These are phyloP conservation scores for Lentinula boryana DNA, from an alignment of 768 basidiomycete species.

Conservation along the genomic window DNA sequence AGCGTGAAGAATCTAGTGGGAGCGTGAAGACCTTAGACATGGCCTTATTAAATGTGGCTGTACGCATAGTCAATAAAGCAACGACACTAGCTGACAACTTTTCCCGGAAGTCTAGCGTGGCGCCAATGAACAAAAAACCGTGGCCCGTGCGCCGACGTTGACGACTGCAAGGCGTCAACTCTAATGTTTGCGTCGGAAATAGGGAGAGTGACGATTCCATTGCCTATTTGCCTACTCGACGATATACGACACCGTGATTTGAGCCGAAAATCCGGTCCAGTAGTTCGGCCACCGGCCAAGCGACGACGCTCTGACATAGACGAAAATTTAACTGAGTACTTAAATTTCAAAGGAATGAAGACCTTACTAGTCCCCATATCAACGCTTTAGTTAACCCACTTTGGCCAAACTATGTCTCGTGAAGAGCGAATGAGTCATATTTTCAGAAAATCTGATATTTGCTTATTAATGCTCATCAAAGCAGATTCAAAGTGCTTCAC, in stretches of 20 bases:
- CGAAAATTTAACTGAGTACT: too few species aligned
- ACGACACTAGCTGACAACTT: slow-evolving; percentile 27
- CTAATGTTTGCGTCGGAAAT: slow-evolving; percentile 67
- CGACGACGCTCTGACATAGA: slow-evolving; percentile 53
- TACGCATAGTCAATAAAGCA: not conserved
- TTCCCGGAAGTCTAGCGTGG: slow-evolving; percentile 83
- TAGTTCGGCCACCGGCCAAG: slow-evolving; percentile 84
- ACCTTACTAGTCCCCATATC: slow-evolving; percentile 62
- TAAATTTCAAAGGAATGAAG: too few species aligned
- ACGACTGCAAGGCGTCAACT: too few species aligned
- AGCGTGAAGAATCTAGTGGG: slow-evolving; percentile 87
- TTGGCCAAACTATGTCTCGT: slow-evolving; percentile 85
- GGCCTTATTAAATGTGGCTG: not conserved
- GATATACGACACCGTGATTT: slow-evolving; percentile 89
- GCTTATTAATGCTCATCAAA: too few species aligned
- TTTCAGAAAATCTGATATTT: slow-evolving; percentile 69
- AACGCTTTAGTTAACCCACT: slow-evolving; percentile 58
- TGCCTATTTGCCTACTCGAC: slow-evolving; percentile 47
- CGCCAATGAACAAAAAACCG: slow-evolving; percentile 86
- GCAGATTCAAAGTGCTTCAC: too few species aligned
- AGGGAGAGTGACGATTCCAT: not conserved
- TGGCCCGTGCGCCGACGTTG: slow-evolving; percentile 67
- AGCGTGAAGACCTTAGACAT: slow-evolving; percentile 81
- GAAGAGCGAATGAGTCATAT: slow-evolving; percentile 90
- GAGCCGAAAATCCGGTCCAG: slow-evolving; percentile 72